Conservation (phyloP, 2,329 filamentous ascomycete genomes). For the Aspergillus sp. region DNA sequence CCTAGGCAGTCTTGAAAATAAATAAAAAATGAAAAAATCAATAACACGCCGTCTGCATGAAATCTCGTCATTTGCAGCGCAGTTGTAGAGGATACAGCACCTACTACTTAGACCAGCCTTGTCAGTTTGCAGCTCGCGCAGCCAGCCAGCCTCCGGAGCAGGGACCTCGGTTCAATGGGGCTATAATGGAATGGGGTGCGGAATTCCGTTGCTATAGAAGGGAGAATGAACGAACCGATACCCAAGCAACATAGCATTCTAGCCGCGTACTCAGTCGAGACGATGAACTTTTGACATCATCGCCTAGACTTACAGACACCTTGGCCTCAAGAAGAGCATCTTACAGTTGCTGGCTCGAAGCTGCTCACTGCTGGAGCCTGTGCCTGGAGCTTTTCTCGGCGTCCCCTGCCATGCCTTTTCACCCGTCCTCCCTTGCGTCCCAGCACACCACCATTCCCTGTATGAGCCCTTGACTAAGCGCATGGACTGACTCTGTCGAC, state of each 20-base stretch:
- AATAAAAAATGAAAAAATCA: not conserved
- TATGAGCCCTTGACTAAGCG: not conserved
- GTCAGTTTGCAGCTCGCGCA: not conserved
- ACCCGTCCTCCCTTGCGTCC: not conserved
- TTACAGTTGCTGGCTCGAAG: too few relatives aligned
- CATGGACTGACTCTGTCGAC: too few relatives aligned
- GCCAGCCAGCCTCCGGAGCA: not conserved
- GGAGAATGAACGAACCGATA: conserved; percentile 1
- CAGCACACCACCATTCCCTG: not conserved
- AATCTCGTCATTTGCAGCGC: not conserved
- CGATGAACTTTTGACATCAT: too few relatives aligned
- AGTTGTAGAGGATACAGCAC: not conserved
- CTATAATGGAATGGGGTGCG: not conserved
- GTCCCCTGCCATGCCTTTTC: not conserved
- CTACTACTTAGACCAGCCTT: not conserved
- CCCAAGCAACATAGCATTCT: not conserved
- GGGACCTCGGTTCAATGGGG: not conserved
- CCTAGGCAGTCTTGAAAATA: not conserved
- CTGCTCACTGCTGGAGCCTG: too few relatives aligned
- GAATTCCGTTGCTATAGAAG: conserved; percentile 21
- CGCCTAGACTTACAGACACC: too few relatives aligned
- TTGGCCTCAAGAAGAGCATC: too few relatives aligned
- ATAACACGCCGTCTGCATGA: conserved; percentile 8
- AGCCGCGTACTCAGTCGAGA: not conserved
- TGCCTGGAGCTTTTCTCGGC: too few relatives aligned